phyloP scores from a whole-genome alignment of 768 basidiomycete genomes.

The Psilocybe subaeruginosa region DNA sequence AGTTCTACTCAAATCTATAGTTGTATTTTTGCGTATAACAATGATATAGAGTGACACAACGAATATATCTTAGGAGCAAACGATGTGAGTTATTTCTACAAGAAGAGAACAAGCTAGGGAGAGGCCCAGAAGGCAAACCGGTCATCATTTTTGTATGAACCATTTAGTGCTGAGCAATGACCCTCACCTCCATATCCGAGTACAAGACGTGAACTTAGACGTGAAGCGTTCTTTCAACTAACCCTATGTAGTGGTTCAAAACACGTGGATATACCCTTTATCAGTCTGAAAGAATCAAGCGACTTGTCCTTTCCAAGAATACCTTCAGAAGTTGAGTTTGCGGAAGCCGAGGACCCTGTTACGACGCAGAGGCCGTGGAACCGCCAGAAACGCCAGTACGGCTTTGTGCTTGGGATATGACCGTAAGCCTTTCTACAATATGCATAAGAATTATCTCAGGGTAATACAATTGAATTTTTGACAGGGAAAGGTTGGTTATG shows the following conservation, averaged over 20 bases:
- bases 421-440: neutral
- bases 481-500: neutral
- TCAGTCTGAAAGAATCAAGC: neutral
- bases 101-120: too few species aligned
- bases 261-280: constrained; percentile 15
- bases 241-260: constrained; percentile 9
- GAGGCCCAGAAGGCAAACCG: too few species aligned
- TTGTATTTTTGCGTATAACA: too few species aligned
- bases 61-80: too few species aligned
- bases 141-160: too few species aligned
- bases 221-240: constrained; percentile 1
- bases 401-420: neutral
- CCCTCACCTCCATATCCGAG: neutral
- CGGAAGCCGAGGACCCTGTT: constrained; percentile 9
- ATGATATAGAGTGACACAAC: too few species aligned
- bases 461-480: neutral
- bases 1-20: too few species aligned
- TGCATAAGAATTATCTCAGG: neutral
- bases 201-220: neutral
- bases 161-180: too few species aligned
- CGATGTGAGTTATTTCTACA: too few species aligned
- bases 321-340: neutral
- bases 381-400: neutral
- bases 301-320: neutral
- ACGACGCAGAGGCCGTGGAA: neutral